These are phyloP conservation scores for Colletotrichum melonis DNA, from an alignment of 2,329 filamentous ascomycete species.

Conservation along the genomic window DNA sequence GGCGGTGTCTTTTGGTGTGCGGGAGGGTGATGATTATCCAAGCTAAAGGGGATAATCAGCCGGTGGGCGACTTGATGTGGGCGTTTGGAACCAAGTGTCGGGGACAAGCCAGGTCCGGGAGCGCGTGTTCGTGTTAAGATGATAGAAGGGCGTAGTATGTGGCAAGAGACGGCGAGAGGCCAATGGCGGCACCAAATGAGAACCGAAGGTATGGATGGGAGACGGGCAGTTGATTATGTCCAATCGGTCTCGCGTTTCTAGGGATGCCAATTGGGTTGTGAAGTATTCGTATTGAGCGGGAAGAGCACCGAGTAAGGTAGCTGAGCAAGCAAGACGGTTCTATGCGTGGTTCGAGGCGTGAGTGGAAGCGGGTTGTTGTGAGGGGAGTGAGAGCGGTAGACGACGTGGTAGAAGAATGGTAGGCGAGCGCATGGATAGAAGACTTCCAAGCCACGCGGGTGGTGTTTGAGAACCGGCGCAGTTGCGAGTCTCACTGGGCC, in stretches of 20 bases:
- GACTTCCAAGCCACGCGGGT: slow-evolving; percentile 37
- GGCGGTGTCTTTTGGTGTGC: not conserved
- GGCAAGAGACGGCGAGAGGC: not conserved
- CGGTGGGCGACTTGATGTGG: not conserved
- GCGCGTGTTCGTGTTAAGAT: slow-evolving; percentile 29
- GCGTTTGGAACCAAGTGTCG: slow-evolving; percentile 9
- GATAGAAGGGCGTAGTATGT: not conserved
- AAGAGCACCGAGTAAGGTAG: not conserved
- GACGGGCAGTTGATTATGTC: not conserved
- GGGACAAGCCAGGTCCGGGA: slow-evolving; percentile 18
- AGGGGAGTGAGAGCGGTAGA: not conserved
- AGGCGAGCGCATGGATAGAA: slow-evolving; percentile 11
- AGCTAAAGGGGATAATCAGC: not conserved
- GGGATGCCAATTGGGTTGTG: not conserved
- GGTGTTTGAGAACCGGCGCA: slow-evolving; percentile 33
- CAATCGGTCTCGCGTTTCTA: not conserved
- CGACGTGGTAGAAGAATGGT: not conserved
- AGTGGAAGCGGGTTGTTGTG: not conserved
- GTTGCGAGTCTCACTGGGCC: slow-evolving; percentile 33
- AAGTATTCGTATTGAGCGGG: not conserved
- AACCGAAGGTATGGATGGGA: not conserved
- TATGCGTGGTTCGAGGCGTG: not conserved
- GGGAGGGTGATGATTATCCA: not conserved
- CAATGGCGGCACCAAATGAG: not conserved
- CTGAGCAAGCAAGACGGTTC: not conserved